Evolutionary conservation across 2,329 filamentous ascomycete species (phyloP), one percentile per base, ranked within the genome.

Genomic region (Chrysosporium keratinophilum): DNA sequence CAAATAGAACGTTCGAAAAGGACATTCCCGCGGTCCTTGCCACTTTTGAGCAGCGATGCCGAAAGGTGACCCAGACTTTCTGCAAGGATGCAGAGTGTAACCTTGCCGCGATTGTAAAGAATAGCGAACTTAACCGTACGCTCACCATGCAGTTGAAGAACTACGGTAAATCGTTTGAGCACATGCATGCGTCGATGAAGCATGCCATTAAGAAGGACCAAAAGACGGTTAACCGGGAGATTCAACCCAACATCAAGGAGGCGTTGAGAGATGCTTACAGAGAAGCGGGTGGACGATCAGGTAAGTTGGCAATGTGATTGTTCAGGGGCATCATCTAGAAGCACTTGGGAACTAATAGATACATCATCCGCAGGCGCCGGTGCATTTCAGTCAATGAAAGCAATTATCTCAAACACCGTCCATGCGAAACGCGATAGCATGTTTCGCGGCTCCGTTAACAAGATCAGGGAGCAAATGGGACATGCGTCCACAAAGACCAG

Each of bases 401-500:
- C 19, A 0, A 55, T 37, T 12, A 42, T 55, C 10, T 6, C 40
- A 11, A 41, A 34, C 4, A 2, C 19, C 14, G 41, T 55, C 2
- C 19, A 37, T 12, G 3, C 41, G 5, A 40, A 19, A n/a, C 31
- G 51, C 12, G 23, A 33, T 3, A 23, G 14, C 17, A 33, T 55
- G 53, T 55, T 51, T 19, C n/a, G 23, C 11, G 12, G 33, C 3
- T 33, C n/a, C 14, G 28, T 31, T 17, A 28, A 40, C 6, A 12
- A 31, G 2, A 28, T 51, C 10, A 47, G 34, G 19, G 2, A 11
- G 2, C 28, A 41, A n/a, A 43, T 55, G 14, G 28, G 35, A 39
- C 15, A 50, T n/a, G 35, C 52, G 23, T 37, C n/a, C 14, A 10
- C 4, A 15, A 20, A 37, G n/a, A 33, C 54, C 12, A 15, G 72